phyloP scores from a whole-genome alignment of 805 yeast species.

The Grigorovia yakushimaensis region DNA sequence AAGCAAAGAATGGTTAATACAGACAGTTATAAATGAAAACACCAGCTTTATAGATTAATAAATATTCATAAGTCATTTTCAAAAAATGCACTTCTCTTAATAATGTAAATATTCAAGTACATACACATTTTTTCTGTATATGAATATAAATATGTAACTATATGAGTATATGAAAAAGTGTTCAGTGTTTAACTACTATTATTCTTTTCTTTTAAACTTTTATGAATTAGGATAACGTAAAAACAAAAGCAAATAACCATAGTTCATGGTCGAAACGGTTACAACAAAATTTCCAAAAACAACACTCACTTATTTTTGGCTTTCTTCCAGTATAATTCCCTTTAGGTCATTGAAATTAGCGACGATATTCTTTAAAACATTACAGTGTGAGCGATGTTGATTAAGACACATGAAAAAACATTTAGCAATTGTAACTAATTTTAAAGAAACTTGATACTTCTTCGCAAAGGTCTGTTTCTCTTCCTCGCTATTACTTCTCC shows the following conservation, averaged over 20 bases:
- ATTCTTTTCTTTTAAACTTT: background rate
- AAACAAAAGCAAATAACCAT: too few relatives aligned
- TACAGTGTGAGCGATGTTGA: constrained; percentile 21
- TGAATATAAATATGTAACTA: too few relatives aligned
- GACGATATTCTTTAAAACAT: constrained; percentile 21
- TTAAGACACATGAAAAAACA: constrained; percentile 18
- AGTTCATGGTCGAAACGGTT: too few relatives aligned
- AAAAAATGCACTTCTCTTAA: too few relatives aligned
- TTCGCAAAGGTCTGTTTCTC: constrained; percentile 21
- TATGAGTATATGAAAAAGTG: background rate
- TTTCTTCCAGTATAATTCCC: constrained; percentile 4
- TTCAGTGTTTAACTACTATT: too few relatives aligned
- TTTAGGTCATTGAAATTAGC: constrained; percentile 17
- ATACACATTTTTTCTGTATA: background rate
- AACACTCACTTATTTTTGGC: background rate
- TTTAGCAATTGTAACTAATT: constrained; percentile 21
- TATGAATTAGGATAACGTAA: too few relatives aligned
- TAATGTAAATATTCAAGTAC: background rate
- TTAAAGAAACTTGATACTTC: constrained; percentile 23
- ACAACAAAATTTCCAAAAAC: too few relatives aligned
- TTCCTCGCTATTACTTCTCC: background rate
- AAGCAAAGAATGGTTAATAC: constrained; percentile 28
- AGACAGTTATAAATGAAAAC: constrained; percentile 22
- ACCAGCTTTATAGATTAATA: constrained; percentile 4
- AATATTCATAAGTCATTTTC: background rate